Base-by-base conservation (phyloP, 108 stramenopile species). In the Nannochloropsis oceanica region DNA sequence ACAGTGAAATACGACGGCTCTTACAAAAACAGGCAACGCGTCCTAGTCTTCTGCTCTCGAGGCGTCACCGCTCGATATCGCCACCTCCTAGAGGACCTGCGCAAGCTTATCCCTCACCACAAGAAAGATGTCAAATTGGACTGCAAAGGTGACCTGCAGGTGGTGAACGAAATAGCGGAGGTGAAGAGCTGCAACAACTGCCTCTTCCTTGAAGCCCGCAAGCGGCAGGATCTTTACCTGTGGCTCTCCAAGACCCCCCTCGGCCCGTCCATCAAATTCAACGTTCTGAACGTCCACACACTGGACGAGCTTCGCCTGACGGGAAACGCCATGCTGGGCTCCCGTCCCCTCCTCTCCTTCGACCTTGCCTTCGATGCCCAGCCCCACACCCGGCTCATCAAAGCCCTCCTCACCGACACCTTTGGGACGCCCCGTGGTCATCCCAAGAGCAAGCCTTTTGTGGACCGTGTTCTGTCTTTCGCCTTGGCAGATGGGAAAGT, bases 291-390 rank as follows among this genome's bases (percentile, higher is more conserved):
- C 91, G 93, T 98, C 80, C 99, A 99, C 90, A 99, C 99, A 73
- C 98, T 99, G 98, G 99, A 99, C 91, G 99, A 99, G 91, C 93
- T 99, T 27, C 92, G 93, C 84, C 89, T 99, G 34, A 97, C 97
- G 25, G 99, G 99, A 13, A 99, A 99, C 88, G 96, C 96, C 89
- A 90, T 91, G 89, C 87, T 90, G 26, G 90, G 98, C 12, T 95
- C 96, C 82, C 95, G 99, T 82, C 97, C 99, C 13, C 88, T 99
- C 12, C 90, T 99, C 59, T 92, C 95, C 46, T 99, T 99, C 89
- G 97, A 97, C 89, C 90, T 90, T 25, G 86, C 92, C 14, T 99
- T 98, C 89, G 44, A 89, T 43, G 90, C 26, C 26, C 80, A 14
- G 8, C 80, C 80, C 80, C 80, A 25, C 80, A 25, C 80, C 80